Evolutionary conservation across 2,329 filamentous ascomycete species (phyloP).

Genomic region (Beauveria australis): DNA sequence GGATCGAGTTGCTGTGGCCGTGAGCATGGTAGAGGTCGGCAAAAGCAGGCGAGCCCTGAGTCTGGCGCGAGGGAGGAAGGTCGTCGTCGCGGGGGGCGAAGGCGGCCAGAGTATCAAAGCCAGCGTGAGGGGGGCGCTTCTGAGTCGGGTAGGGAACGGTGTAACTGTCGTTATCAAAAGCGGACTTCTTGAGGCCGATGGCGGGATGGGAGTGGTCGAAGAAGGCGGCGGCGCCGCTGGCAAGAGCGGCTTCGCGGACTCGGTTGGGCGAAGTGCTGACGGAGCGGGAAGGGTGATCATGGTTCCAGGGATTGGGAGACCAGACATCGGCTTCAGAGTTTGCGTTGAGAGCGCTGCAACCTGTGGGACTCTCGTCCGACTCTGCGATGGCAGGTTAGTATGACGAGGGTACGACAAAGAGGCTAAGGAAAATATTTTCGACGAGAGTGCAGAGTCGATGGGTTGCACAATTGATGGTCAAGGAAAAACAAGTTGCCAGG

Average conservation of each 20-base stretch:
- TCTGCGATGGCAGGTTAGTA: constrained; percentile 16
- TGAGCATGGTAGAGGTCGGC: constrained; percentile 27
- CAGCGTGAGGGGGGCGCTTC: constrained; percentile 27
- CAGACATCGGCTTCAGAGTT: constrained; percentile 62
- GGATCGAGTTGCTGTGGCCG: constrained; percentile 35
- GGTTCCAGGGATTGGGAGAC: constrained; percentile 52
- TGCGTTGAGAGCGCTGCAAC: constrained; percentile 60
- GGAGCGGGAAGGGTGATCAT: constrained; percentile 34
- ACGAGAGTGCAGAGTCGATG: background rate
- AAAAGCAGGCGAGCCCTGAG: constrained; percentile 34
- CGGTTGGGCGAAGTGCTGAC: constrained; percentile 52
- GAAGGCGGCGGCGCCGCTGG: constrained; percentile 35
- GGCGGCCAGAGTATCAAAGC: constrained; percentile 27
- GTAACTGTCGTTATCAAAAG: constrained; percentile 20
- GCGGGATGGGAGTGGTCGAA: constrained; percentile 37
- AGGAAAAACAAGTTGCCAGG: background rate
- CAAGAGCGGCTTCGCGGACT: constrained; percentile 39
- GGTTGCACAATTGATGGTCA: background rate
- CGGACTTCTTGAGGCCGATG: constrained; percentile 30
- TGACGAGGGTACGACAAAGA: background rate
- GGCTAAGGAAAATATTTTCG: background rate
- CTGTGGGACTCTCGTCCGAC: constrained; percentile 41
- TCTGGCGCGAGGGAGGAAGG: constrained; percentile 47
- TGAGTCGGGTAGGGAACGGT: constrained; percentile 18
- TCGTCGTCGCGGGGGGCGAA: constrained; percentile 40